Conservation (phyloP, 345 rosid species). For the Trapa incisa region DNA sequence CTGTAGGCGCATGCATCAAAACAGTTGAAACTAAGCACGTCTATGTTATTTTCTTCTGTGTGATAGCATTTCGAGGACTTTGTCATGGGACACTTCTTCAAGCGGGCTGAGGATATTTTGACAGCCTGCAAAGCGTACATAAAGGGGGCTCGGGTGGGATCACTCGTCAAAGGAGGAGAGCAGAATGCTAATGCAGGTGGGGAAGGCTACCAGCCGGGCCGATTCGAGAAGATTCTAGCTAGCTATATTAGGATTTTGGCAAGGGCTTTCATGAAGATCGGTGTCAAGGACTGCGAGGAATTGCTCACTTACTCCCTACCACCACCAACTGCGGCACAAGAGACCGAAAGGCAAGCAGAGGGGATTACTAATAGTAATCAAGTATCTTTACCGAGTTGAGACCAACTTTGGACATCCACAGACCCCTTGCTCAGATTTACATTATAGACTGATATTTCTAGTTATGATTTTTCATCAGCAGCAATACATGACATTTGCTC, state of each 20-base stretch:
- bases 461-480: too few relatives aligned
- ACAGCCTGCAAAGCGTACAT: constrained; percentile 64
- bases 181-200: constrained; percentile 38
- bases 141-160: constrained; percentile 63
- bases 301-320: constrained; percentile 9
- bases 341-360: neutral
- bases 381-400: neutral
- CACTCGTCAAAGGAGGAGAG: constrained; percentile 39
- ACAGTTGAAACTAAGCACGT: neutral
- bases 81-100: constrained; percentile 62
- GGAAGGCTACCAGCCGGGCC: constrained; percentile 24
- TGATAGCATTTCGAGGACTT: constrained; percentile 72
- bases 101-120: constrained; percentile 42
- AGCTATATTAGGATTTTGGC: constrained; percentile 25
- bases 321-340: neutral
- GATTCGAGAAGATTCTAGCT: constrained; percentile 31
- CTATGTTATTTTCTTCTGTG: constrained; percentile 7
- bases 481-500: too few relatives aligned
- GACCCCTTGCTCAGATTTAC: neutral
- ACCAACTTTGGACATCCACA: neutral
- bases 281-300: constrained; percentile 31
- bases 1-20: neutral
- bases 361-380: neutral
- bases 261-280: constrained; percentile 37
- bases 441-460: neutral